Evolutionary conservation across 106 monocot species (phyloP).

Genomic region (Triglochin maritima): DNA sequence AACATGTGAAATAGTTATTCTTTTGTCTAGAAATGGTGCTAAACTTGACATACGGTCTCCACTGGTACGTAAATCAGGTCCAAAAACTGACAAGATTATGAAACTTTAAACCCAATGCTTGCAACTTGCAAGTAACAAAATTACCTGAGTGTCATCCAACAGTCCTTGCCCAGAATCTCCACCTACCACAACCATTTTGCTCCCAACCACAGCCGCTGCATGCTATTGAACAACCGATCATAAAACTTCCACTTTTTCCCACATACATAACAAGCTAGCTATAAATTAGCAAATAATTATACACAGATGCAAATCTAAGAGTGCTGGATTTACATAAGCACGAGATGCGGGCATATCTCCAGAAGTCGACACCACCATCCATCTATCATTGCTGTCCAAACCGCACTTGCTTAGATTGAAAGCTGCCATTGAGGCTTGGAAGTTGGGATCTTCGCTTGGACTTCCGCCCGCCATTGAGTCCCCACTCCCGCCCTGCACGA

Average conservation of each 20-base stretch:
- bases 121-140: neutral
- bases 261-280: no score
- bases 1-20: no score
- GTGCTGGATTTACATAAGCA: conserved; percentile 37
- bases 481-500: conserved; percentile 41
- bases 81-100: no score
- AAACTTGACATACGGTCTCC: no score
- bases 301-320: neutral
- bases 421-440: neutral
- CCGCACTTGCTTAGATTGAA: conserved; percentile 6
- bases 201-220: conserved; percentile 46
- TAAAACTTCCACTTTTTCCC: neutral
- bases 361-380: conserved; percentile 56
- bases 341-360: conserved; percentile 64
- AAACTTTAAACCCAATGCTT: no score
- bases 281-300: neutral
- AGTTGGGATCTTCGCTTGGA: conserved; percentile 2
- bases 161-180: conserved; percentile 73
- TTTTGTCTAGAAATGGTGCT: no score
- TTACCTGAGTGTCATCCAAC: conserved; percentile 82
- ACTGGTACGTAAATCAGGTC: no score
- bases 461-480: conserved; percentile 31
- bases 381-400: conserved; percentile 50
- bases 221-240: conserved; percentile 32
- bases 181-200: conserved; percentile 77